A percentile compares a stretch with the other conserved stretches of the same genome.
Conservation (phyloP, 2,329 filamentous ascomycete species). For the Xylaria sp. region DNA sequence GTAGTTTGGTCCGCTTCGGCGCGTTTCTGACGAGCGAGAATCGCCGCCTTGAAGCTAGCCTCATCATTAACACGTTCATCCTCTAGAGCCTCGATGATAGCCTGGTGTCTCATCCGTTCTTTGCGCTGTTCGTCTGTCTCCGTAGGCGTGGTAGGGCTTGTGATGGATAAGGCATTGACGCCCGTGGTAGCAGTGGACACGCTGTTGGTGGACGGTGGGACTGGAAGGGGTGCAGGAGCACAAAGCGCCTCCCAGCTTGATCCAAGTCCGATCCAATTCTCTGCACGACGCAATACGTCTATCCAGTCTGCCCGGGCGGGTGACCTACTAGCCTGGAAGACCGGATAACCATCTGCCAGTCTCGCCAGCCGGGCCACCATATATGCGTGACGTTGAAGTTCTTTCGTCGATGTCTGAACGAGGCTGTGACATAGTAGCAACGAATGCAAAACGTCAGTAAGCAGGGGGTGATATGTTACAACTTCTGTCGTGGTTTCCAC, state of each 20-base stretch:
- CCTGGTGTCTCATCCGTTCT: slow-evolving; percentile 71
- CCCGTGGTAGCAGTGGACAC: slow-evolving; percentile 47
- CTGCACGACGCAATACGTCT: slow-evolving; percentile 73
- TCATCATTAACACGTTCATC: slow-evolving; percentile 77
- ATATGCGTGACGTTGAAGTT: slow-evolving; percentile 81
- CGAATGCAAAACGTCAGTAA: slow-evolving; percentile 82
- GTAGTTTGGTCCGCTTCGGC: slow-evolving; percentile 63
- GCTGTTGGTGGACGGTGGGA: slow-evolving; percentile 39
- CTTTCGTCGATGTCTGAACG: slow-evolving; percentile 80
- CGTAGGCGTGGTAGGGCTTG: slow-evolving; percentile 47
- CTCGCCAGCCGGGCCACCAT: slow-evolving; percentile 82
- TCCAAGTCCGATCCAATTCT: slow-evolving; percentile 75
- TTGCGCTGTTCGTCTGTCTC: slow-evolving; percentile 65
- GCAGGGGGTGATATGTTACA: slow-evolving; percentile 82
- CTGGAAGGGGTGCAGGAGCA: slow-evolving; percentile 65
- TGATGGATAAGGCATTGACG: slow-evolving; percentile 53
- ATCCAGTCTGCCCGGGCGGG: slow-evolving; percentile 83
- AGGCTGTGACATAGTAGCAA: slow-evolving; percentile 83
- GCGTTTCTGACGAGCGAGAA: slow-evolving; percentile 68
- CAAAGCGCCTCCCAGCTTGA: slow-evolving; percentile 79
- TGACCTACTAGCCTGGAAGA: slow-evolving; percentile 78
- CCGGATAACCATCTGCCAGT: slow-evolving; percentile 81
- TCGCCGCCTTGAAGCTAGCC: slow-evolving; percentile 70
- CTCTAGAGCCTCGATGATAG: slow-evolving; percentile 73
- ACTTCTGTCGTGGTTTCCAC: slow-evolving; percentile 63